A percentile compares a stretch with the other conserved stretches of the same genome.
These are phyloP conservation scores for Paecilomyces sp. DNA, from an alignment of 2,329 filamentous ascomycete genomes.

Conservation along the genomic window DNA sequence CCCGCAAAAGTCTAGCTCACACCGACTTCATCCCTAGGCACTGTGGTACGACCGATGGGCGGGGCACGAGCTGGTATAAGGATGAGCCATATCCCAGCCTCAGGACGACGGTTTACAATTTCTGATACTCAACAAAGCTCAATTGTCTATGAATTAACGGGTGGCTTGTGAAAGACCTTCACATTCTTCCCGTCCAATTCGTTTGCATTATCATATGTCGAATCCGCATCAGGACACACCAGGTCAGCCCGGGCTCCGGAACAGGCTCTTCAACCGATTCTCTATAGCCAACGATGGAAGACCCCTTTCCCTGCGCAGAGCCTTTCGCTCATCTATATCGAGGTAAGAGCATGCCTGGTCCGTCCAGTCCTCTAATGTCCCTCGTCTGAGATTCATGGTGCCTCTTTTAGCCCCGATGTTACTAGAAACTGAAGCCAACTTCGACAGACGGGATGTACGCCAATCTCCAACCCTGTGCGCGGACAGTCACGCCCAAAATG, in stretches of 20 bases:
- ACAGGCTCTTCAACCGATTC: constrained; percentile 4
- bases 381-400: neutral
- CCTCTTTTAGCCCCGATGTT: neutral
- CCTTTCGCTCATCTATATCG: neutral
- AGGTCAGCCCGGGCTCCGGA: constrained; percentile 3
- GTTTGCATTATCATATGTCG: constrained; percentile 6
- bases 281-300: neutral
- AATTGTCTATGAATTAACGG: neutral
- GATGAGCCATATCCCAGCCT: neutral
- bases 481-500: neutral
- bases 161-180: neutral
- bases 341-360: constrained; percentile 1
- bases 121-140: neutral
- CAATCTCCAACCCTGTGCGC: neutral
- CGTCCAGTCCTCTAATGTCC: neutral
- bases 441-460: neutral
- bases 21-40: neutral
- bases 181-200: neutral
- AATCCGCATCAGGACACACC: constrained; percentile 1
- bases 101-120: neutral
- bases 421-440: neutral
- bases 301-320: neutral
- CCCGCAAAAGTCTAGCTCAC: neutral
- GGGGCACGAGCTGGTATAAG: neutral
- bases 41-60: neutral